phyloP scores from a whole-genome alignment of 2,329 filamentous ascomycete genomes.

The Xylaria sp. region DNA sequence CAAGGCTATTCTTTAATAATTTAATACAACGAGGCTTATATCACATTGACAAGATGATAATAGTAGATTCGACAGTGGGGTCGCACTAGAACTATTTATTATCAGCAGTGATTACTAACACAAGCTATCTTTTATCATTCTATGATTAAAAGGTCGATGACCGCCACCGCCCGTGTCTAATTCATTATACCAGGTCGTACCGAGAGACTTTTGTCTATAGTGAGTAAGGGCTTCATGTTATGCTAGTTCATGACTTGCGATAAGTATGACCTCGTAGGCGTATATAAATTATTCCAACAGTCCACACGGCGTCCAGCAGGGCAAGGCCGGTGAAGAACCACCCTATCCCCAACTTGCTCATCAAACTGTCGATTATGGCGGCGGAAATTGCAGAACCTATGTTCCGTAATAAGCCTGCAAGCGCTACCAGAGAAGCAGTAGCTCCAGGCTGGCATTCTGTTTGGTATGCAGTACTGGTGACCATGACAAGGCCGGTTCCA shows the following conservation, averaged over 20 bases:
- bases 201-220: too few relatives aligned
- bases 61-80: too few relatives aligned
- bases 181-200: too few relatives aligned
- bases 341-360: slow-evolving; percentile 51
- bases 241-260: slow-evolving; percentile 8
- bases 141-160: too few relatives aligned
- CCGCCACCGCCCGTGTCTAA: too few relatives aligned
- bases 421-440: slow-evolving; percentile 54
- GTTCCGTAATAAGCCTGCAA: slow-evolving; percentile 55
- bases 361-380: slow-evolving; percentile 50
- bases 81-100: too few relatives aligned
- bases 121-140: too few relatives aligned
- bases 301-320: slow-evolving; percentile 44
- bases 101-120: too few relatives aligned
- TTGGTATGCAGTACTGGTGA: slow-evolving; percentile 55
- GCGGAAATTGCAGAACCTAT: slow-evolving; percentile 53
- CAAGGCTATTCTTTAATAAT: too few relatives aligned
- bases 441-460: slow-evolving; percentile 54
- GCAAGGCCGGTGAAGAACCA: slow-evolving; percentile 55
- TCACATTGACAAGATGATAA: too few relatives aligned
- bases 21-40: too few relatives aligned
- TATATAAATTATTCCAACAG: slow-evolving; percentile 20
- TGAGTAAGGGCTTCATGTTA: too few relatives aligned
- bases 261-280: slow-evolving; percentile 26
- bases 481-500: slow-evolving; percentile 55